A percentile compares a stretch with the other conserved stretches of the same genome.
Conservation (phyloP, 495 filamentous ascomycete species). For the Penicillium taxi region DNA sequence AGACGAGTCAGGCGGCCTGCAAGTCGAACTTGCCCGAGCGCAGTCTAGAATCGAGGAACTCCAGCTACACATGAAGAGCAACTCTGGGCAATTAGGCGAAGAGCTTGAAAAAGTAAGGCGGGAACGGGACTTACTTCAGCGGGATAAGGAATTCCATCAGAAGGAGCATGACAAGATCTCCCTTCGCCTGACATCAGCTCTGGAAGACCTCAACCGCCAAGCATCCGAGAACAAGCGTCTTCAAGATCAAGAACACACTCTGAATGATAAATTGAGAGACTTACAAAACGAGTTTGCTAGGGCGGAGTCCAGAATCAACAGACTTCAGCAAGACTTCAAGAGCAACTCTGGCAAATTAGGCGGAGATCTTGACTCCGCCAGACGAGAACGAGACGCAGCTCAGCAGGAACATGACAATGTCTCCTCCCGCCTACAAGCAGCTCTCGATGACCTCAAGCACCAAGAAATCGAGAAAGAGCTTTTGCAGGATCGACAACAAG, state of each 20-base stretch:
- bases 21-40: conserved; percentile 53
- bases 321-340: conserved; percentile 60
- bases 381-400: conserved; percentile 52
- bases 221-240: conserved; percentile 64
- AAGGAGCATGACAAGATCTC: no score
- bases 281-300: conserved; percentile 61
- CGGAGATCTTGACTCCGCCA: conserved; percentile 55
- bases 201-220: conserved; percentile 65
- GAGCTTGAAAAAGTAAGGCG: conserved; percentile 56
- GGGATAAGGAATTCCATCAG: conserved; percentile 60
- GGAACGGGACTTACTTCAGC: conserved; percentile 52
- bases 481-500: conserved; percentile 51
- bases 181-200: no score
- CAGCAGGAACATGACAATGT: conserved; percentile 48
- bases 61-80: conserved; percentile 48
- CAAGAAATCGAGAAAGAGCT: conserved; percentile 53
- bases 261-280: no score
- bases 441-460: conserved; percentile 47
- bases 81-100: conserved; percentile 48
- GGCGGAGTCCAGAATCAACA: conserved; percentile 63
- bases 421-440: conserved; percentile 48
- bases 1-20: conserved; percentile 57
- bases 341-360: conserved; percentile 55
- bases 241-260: conserved; percentile 54
- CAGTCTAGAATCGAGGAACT: conserved; percentile 50